Percentiles rank a stretch among this genome's conserved stretches.
These are phyloP conservation scores for Cryptosporidium ubiquitum DNA, from an alignment of 169 alveolate genomes.

Conservation along the genomic window DNA sequence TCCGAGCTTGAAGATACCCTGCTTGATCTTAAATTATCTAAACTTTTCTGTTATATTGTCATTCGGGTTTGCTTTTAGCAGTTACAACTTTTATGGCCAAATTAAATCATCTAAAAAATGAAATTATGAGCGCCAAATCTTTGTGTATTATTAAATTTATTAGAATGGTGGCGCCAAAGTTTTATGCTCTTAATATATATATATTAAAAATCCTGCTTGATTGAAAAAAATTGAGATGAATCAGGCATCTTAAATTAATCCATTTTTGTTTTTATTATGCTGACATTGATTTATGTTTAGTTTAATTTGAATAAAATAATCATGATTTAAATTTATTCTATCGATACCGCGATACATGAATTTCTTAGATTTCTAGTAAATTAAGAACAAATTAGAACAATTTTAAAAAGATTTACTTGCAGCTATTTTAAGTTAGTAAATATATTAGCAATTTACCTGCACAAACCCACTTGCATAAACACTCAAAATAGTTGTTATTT, in stretches of 20 bases:
- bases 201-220: too few species aligned
- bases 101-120: conserved; percentile 18
- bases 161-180: neutral
- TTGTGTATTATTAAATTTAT: neutral
- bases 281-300: neutral
- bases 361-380: neutral
- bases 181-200: too few species aligned
- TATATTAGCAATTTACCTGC: neutral
- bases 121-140: neutral
- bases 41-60: neutral
- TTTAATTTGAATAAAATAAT: too few species aligned
- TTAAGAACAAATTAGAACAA: neutral
- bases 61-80: neutral
- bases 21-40: neutral
- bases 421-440: neutral
- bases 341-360: conserved; percentile 9
- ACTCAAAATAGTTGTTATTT: neutral
- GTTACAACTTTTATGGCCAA: neutral
- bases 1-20: neutral
- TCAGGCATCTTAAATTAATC: too few species aligned
- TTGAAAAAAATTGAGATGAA: too few species aligned
- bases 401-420: neutral
- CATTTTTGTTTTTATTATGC: too few species aligned
- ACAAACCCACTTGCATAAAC: neutral
- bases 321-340: neutral